Percentiles rank a stretch among this genome's conserved stretches.
These are phyloP conservation scores for Microdochium bolleyi DNA, from an alignment of 2,329 filamentous ascomycete genomes.

Conservation along the genomic window DNA sequence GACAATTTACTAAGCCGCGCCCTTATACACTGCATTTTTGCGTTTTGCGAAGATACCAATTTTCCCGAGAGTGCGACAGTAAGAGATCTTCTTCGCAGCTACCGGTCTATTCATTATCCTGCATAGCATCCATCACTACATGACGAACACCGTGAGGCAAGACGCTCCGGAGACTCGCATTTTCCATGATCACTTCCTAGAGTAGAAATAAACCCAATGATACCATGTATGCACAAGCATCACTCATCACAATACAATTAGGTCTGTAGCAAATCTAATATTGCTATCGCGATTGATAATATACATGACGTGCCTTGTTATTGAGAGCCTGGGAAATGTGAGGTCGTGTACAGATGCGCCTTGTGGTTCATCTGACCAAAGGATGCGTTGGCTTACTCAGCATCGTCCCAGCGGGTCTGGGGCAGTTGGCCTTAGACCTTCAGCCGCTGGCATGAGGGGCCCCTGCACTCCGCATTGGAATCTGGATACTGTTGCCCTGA, in stretches of 20 bases:
- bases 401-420: not conserved
- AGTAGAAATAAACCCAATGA: not conserved
- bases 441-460: not conserved
- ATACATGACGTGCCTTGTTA: too few species aligned
- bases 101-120: not conserved
- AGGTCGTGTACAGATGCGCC: too few species aligned
- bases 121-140: not conserved
- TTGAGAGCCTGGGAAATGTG: too few species aligned
- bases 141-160: not conserved
- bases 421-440: not conserved
- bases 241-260: too few species aligned
- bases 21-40: too few species aligned
- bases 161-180: not conserved
- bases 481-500: not conserved
- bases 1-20: too few species aligned
- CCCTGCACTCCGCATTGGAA: not conserved
- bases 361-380: too few species aligned
- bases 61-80: too few species aligned
- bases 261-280: too few species aligned
- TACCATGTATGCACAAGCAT: not conserved
- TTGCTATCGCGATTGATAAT: too few species aligned
- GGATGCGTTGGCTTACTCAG: too few species aligned
- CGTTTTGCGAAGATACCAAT: too few species aligned
- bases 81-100: not conserved
- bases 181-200: not conserved